Evolutionary conservation across 1,284 basidiomycete species (phyloP), one percentile per base, ranked within the genome.

Genomic region (Mycosarcoma mackinlayi): DNA sequence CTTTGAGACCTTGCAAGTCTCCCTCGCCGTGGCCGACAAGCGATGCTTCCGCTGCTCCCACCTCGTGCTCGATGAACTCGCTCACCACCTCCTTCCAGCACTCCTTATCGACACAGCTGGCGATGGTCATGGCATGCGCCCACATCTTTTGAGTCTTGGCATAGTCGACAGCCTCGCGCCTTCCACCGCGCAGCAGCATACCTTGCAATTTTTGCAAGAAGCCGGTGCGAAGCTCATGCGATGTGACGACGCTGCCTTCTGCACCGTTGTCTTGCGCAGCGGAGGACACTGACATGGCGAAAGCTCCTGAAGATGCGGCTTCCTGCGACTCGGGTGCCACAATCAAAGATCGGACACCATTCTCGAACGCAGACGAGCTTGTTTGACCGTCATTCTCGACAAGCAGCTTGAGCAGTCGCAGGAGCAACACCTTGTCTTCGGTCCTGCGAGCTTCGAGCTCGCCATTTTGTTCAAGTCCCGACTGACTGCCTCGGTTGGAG

Each of bases 101-200:
- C 30, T 95, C 93, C 75, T 92, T 92, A 82, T 95, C 95, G 48
- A 98, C 88, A 54, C 92, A 91, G 78, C 92, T 94, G 8, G 96
- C 90, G 64, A 98, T 94, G 44, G 98, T 85, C 87, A 98, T 89
- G 1, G 96, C 96, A 83, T 99, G 96, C 1, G 93, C 89, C 94
- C 94, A 99, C 67, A 98, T 84, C 74, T 88, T 90, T 80, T 94
- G 88, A 61, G 93, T 89, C 25, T 93, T 86, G 4, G 96, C 95
- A 79, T 90, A 93, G 58, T 90, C 89, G 76, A 93, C 93, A 0
- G 96, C 96, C 67, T 91, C 88, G 24, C 88, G 88, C 56, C 92
- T 90, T 72, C 97, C 89, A 14, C 96, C 96, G 41, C 88, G 56
- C 28, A 78, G 58, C 13, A 83, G 59, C 52, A 78, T 63, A 10